Conservation (phyloP, 2,329 filamentous ascomycete genomes). For the Diplodia corticola region DNA sequence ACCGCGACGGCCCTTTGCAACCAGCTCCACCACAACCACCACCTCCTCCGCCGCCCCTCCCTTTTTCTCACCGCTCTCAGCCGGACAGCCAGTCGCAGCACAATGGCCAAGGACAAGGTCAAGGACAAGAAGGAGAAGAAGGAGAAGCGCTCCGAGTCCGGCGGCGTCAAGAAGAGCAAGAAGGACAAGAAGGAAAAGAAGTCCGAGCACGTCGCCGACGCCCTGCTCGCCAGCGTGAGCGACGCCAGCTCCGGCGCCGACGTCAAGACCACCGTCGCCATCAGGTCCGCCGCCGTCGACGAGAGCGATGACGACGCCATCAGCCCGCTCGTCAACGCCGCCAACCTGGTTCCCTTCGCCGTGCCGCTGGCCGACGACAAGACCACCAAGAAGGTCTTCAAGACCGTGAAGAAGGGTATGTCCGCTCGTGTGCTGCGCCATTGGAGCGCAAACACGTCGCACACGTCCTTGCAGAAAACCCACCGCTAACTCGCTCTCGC, state of each 20-base stretch:
- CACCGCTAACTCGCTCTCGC: slow-evolving; percentile 23
- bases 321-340: slow-evolving; percentile 43
- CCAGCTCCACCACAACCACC: slow-evolving; percentile 8
- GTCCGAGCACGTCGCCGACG: slow-evolving; percentile 53
- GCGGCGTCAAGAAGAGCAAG: slow-evolving; percentile 48
- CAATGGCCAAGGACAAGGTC: slow-evolving; percentile 42
- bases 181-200: slow-evolving; percentile 40
- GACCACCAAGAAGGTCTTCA: slow-evolving; percentile 65
- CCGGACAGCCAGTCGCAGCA: slow-evolving; percentile 10
- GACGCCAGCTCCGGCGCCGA: slow-evolving; percentile 38
- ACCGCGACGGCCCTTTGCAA: background rate
- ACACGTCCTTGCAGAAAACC: background rate
- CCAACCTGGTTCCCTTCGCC: slow-evolving; percentile 78
- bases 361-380: slow-evolving; percentile 79
- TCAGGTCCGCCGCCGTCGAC: slow-evolving; percentile 66
- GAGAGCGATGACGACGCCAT: slow-evolving; percentile 62
- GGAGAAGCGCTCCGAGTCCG: slow-evolving; percentile 59
- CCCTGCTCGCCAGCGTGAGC: slow-evolving; percentile 57
- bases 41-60: background rate
- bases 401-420: slow-evolving; percentile 62
- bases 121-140: slow-evolving; percentile 63
- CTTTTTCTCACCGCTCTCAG: background rate
- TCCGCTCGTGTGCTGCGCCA: slow-evolving; percentile 25
- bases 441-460: background rate
- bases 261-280: background rate